Conservation (phyloP, 202 grass and related monocot species). For the Musa balbisiana region DNA sequence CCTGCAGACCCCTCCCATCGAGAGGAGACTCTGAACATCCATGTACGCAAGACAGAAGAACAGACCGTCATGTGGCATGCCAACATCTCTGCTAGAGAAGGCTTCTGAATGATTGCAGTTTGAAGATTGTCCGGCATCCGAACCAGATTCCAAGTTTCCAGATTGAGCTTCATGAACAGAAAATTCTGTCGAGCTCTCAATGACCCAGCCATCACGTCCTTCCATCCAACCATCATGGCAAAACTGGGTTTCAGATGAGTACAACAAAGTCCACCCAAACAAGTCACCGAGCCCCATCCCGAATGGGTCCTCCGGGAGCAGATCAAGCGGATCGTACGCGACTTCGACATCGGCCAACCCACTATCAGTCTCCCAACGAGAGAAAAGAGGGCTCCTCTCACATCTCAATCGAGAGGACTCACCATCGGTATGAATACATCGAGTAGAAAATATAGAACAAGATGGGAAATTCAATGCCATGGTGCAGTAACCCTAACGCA, state of each 20-base stretch:
- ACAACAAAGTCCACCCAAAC: slow-evolving; percentile 5
- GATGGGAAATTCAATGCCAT: slow-evolving; percentile 3
- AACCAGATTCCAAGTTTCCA: neutral
- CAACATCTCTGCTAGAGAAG: slow-evolving; percentile 6
- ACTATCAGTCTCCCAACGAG: neutral
- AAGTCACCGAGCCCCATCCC: slow-evolving; percentile 45
- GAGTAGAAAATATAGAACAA: neutral
- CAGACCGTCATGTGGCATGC: slow-evolving; percentile 45
- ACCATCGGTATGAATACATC: neutral
- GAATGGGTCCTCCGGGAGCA: slow-evolving; percentile 60
- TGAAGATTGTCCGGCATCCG: neutral
- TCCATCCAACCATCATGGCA: neutral
- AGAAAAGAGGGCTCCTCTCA: neutral
- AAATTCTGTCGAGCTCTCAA: neutral
- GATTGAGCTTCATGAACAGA: neutral
- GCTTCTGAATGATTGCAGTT: neutral
- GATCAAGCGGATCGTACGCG: slow-evolving; percentile 38
- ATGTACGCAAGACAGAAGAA: slow-evolving; percentile 43
- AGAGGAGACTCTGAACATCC: slow-evolving; percentile 54
- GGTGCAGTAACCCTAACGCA: neutral
- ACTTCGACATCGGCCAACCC: neutral
- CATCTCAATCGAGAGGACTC: neutral
- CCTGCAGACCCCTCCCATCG: slow-evolving; percentile 63
- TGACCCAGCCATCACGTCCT: neutral
- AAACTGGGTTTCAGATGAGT: neutral